Base-by-base conservation (phyloP, 2,329 filamentous ascomycete genomes). In the Apiospora marii region DNA sequence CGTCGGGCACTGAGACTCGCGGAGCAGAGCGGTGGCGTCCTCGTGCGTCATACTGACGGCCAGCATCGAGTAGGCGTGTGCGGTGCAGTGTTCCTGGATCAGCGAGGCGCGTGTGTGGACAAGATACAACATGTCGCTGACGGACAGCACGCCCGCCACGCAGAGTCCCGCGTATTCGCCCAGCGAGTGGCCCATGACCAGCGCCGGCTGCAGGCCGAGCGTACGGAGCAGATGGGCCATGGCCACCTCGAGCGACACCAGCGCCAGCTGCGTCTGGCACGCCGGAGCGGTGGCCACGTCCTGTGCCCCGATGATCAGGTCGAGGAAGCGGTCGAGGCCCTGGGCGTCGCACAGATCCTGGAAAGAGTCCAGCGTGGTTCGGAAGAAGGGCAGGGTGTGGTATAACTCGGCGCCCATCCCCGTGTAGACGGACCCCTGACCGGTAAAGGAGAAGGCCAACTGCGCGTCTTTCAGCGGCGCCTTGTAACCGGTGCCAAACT, bases 361-460 rank as follows among this genome's bases (percentile, higher is more conserved):
- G 24, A 51, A 69, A 12, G 68, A 22, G 12, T 76, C 67, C 19
- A 82, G 74, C 6, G 76, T 64, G n/a, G 58, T 7, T 19, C 73
- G 76, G 71, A 82, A 83, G 24, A 75, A 71, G 1, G 78, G 75
- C 8, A 75, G 77, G 4, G 77, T 78, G 1, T 76, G 67, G 44
- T 79, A 77, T 14, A 83, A 72, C 46, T 79, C 75, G 16, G 77
- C 77, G 10, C 79, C 80, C 76, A 82, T 79, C 27, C 79, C 80
- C 10, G 73, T 74, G 43, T 80, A 80, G 41, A 78, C 77, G 49
- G 77, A 75, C 3, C 81, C 81, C 71, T 83, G 81, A 4, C 81
- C 81, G 2, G 81, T 81, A 67, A 82, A 83, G 1, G 79, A 78
- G 67, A 83, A 82, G 0, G 79, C 76, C 24, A 69, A 8, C 3